Percentiles rank a stretch among this genome's conserved stretches.
Evolutionary conservation across 768 basidiomycete genomes (phyloP).

Genomic region (Lactifluus subvellereus): DNA sequence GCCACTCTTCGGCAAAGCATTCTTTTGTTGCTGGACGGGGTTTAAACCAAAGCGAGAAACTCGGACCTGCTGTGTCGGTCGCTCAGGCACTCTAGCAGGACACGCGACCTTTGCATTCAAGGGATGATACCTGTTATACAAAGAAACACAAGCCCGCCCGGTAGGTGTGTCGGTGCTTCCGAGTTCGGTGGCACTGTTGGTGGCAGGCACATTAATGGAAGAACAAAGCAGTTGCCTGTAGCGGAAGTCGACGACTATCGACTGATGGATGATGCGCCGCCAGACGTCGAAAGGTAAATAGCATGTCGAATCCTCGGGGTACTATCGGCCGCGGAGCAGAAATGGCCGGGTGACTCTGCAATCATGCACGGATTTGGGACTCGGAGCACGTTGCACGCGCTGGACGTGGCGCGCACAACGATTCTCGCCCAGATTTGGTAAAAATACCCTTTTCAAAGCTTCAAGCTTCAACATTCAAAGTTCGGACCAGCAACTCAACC

Average conservation of each 20-base stretch:
- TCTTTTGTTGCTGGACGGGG: constrained; percentile 6
- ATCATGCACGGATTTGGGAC: not conserved
- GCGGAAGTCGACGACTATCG: not conserved
- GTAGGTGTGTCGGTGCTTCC: constrained; percentile 5
- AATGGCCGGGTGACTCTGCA: not conserved
- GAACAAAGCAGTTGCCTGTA: constrained; percentile 9
- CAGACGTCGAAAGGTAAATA: not conserved
- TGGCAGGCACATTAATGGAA: not conserved
- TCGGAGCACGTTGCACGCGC: not conserved
- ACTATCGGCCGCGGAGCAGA: constrained; percentile 14
- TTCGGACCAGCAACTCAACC: not conserved
- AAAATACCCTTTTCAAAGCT: not conserved
- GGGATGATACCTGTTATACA: constrained; percentile 3
- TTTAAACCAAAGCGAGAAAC: constrained; percentile 11
- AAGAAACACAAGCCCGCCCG: constrained; percentile 2
- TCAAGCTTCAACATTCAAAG: not conserved
- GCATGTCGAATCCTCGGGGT: not conserved
- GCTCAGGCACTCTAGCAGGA: not conserved
- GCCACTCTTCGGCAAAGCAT: constrained; percentile 5
- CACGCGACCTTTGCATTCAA: constrained; percentile 10
- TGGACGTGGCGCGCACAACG: not conserved
- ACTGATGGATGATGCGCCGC: not conserved
- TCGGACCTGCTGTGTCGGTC: constrained; percentile 5
- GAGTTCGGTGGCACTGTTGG: not conserved
- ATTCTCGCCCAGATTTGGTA: constrained; percentile 9